Evolutionary conservation across 139 green algal genomes (phyloP).

Genomic region (Chlamydomonas schloesseri): DNA sequence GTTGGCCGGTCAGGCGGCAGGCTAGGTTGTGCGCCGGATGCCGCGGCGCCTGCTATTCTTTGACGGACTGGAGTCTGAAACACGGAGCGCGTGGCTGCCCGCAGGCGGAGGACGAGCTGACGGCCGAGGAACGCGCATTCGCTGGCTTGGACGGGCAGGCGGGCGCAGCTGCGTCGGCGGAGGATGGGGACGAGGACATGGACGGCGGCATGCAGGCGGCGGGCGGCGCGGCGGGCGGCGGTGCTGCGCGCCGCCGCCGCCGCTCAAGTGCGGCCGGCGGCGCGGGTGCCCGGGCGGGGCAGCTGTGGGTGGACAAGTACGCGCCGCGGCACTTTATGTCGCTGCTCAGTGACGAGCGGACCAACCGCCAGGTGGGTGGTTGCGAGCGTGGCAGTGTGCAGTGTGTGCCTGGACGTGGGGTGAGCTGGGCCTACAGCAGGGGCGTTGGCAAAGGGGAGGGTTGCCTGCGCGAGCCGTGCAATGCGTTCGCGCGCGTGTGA

Average conservation of each 20-base stretch:
- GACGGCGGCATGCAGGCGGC: background rate
- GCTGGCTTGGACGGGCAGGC: background rate
- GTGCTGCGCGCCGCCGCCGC: no score
- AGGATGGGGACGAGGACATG: background rate
- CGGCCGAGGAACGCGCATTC: constrained; percentile 4
- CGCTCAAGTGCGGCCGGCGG: background rate
- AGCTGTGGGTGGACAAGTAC: constrained; percentile 96
- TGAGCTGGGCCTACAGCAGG: no score
- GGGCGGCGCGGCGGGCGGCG: no score
- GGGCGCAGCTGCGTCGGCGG: background rate
- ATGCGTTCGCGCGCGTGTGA: no score
- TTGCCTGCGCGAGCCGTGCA: no score
- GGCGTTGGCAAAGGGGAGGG: no score
- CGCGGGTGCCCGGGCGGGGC: background rate
- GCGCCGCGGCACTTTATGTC: constrained; percentile 83
- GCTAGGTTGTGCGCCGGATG: no score
- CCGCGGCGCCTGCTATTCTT: background rate
- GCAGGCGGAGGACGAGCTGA: background rate
- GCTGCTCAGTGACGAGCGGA: constrained; percentile 89
- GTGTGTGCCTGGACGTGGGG: background rate
- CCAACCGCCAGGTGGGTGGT: constrained; percentile 83
- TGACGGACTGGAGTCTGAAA: no score
- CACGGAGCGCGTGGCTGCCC: no score
- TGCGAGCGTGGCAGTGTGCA: no score
- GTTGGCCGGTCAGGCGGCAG: no score